Percentiles rank a stretch among this genome's conserved stretches.
phyloP scores from a whole-genome alignment of 1,139 yeast genomes.

The Meyerozyma elateridarum region DNA sequence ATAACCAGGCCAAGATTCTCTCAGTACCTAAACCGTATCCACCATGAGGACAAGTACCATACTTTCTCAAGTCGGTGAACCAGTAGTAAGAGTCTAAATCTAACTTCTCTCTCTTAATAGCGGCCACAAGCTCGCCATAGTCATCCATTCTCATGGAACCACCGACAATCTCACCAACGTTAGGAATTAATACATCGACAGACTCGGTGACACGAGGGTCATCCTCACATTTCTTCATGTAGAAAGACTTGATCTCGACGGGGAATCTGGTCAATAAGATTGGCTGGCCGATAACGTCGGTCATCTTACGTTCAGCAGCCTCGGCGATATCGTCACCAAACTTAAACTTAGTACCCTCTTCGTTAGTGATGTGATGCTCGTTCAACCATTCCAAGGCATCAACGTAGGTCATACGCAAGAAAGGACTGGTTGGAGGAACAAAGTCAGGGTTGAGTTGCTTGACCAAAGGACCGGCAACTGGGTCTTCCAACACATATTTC shows the following conservation, averaged over 20 bases:
- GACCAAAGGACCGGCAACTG: constrained; percentile 84
- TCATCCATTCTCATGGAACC: constrained; percentile 96
- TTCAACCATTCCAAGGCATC: constrained; percentile 95
- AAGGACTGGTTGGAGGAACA: constrained; percentile 76
- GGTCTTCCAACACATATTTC: constrained; percentile 78
- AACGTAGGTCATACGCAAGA: constrained; percentile 85
- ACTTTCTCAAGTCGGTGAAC: constrained; percentile 93
- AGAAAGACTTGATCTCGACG: constrained; percentile 92
- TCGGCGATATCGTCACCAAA: constrained; percentile 99
- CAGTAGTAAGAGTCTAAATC: constrained; percentile 81
- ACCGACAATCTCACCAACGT: constrained; percentile 97
- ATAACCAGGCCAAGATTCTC: constrained; percentile 96
- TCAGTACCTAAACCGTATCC: constrained; percentile 99
- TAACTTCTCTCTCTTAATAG: constrained; percentile 88
- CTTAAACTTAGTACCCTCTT: constrained; percentile 86
- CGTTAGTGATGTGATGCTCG: constrained; percentile 90
- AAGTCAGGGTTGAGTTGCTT: constrained; percentile 91
- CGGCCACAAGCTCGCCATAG: constrained; percentile 77
- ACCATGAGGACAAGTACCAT: constrained; percentile 98
- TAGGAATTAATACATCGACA: constrained; percentile 97
- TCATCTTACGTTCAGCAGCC: constrained; percentile 99
- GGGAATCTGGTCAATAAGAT: constrained; percentile 93
- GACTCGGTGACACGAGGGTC: constrained; percentile 96
- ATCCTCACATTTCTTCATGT: constrained; percentile 90
- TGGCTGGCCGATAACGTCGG: constrained; percentile 89